phyloP scores from a whole-genome alignment of 1,284 basidiomycete species.

The Rhodotorula sp. region DNA sequence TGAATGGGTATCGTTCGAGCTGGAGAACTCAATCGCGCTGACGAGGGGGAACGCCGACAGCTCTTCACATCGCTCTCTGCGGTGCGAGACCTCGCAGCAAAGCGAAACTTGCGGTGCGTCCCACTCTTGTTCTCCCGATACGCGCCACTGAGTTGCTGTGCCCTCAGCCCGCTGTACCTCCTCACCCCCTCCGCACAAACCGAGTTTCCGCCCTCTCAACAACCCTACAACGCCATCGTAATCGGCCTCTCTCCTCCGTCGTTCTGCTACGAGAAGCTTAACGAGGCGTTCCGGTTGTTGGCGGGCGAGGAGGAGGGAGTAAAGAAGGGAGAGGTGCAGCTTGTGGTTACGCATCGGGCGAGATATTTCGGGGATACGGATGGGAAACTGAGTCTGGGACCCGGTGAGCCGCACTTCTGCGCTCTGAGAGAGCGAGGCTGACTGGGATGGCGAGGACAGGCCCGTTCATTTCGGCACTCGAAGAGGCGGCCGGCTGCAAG shows the following conservation, averaged over 20 bases:
- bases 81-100: constrained; percentile 54
- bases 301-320: constrained; percentile 35
- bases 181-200: constrained; percentile 60
- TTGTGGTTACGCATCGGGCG: constrained; percentile 62
- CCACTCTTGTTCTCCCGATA: not conserved
- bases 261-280: constrained; percentile 60
- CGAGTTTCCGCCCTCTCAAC: constrained; percentile 52
- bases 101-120: constrained; percentile 54
- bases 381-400: constrained; percentile 61
- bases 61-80: constrained; percentile 62
- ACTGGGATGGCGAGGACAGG: constrained; percentile 2
- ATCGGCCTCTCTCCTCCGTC: constrained; percentile 60
- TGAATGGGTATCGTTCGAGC: constrained; percentile 45
- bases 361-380: constrained; percentile 54
- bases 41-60: not conserved
- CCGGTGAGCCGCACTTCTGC: constrained; percentile 50
- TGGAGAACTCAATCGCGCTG: not conserved
- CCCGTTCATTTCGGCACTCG: constrained; percentile 65
- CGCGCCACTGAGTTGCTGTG: not conserved
- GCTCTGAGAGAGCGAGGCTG: not conserved
- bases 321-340: constrained; percentile 42
- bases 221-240: constrained; percentile 59
- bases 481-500: constrained; percentile 55
- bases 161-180: constrained; percentile 59
- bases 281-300: constrained; percentile 66